Conservation (phyloP, 1,139 yeast species). For the Candida sojae region DNA sequence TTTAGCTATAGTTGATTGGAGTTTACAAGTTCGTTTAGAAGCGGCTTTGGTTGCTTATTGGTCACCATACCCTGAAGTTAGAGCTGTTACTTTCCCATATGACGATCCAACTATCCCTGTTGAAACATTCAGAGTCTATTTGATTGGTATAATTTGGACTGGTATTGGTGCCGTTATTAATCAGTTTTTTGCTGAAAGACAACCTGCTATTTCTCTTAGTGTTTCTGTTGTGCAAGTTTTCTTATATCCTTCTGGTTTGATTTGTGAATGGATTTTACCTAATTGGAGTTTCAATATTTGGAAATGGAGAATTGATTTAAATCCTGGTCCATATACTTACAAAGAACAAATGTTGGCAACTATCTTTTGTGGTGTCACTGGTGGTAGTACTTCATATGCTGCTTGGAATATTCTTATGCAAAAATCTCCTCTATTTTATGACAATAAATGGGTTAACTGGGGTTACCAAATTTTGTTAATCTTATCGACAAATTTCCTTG, state of each 20-base stretch:
- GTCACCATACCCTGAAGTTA: constrained; percentile 68
- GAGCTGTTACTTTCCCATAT: constrained; percentile 55
- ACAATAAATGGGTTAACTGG: constrained; percentile 38
- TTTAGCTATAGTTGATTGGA: constrained; percentile 24
- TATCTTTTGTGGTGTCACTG: constrained; percentile 22
- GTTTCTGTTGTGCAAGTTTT: constrained; percentile 34
- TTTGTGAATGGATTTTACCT: constrained; percentile 23
- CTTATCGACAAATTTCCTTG: constrained; percentile 57
- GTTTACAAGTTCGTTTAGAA: constrained; percentile 35
- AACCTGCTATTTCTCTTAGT: constrained; percentile 51
- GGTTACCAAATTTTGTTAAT: constrained; percentile 54
- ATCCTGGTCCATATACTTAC: constrained; percentile 29
- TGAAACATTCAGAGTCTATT: constrained; percentile 60
- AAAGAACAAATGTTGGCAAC: constrained; percentile 31
- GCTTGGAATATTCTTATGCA: constrained; percentile 21
- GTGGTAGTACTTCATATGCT: constrained; percentile 22
- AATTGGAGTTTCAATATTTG: constrained; percentile 13
- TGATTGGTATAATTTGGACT: constrained; percentile 53
- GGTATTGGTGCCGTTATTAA: constrained; percentile 58
- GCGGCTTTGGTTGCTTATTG: constrained; percentile 54
- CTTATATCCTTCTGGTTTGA: constrained; percentile 23
- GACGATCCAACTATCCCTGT: constrained; percentile 53
- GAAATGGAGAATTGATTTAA: constrained; percentile 17
- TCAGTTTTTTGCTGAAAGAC: constrained; percentile 58
- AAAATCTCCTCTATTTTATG: constrained; percentile 23